phyloP scores from a whole-genome alignment of 495 filamentous ascomycete species.

The Schizothecium vesticola region DNA sequence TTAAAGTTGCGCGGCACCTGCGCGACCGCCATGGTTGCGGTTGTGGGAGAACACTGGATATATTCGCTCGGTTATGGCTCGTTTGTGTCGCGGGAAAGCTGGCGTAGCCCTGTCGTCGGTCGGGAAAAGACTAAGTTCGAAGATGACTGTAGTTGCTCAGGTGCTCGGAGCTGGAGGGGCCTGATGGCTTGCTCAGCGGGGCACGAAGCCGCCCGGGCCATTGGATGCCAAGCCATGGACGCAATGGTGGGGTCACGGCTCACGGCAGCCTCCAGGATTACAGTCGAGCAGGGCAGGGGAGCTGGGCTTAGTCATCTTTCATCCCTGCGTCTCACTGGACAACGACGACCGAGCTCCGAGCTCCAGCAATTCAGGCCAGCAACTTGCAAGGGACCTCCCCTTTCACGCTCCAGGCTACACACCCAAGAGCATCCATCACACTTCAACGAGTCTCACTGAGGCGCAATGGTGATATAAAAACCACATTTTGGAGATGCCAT shows the following conservation, averaged over 20 bases:
- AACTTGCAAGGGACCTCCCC: not conserved
- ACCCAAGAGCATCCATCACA: not conserved
- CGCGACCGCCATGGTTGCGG: constrained; percentile 49
- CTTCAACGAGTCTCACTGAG: not conserved
- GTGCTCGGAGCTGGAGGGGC: not conserved
- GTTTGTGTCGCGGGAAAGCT: not conserved
- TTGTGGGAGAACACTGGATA: not conserved
- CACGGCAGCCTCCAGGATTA: no score
- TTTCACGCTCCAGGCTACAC: not conserved
- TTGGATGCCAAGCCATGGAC: not conserved
- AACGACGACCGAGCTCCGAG: not conserved
- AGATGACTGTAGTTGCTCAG: not conserved
- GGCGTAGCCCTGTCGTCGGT: not conserved
- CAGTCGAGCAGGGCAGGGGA: constrained; percentile 7
- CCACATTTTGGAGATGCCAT: constrained; percentile 32
- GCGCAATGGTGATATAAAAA: not conserved
- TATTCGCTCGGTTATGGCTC: not conserved
- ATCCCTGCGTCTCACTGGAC: not conserved
- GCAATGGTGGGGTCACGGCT: constrained; percentile 12
- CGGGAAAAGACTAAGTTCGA: not conserved
- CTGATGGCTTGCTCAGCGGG: constrained; percentile 10
- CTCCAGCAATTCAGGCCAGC: not conserved
- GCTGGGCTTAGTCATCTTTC: constrained; percentile 21
- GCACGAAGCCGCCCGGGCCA: not conserved
- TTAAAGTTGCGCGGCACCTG: constrained; percentile 94